Conservation (phyloP, 306 rosid species). For the Cucurbita argyrosperma region DNA sequence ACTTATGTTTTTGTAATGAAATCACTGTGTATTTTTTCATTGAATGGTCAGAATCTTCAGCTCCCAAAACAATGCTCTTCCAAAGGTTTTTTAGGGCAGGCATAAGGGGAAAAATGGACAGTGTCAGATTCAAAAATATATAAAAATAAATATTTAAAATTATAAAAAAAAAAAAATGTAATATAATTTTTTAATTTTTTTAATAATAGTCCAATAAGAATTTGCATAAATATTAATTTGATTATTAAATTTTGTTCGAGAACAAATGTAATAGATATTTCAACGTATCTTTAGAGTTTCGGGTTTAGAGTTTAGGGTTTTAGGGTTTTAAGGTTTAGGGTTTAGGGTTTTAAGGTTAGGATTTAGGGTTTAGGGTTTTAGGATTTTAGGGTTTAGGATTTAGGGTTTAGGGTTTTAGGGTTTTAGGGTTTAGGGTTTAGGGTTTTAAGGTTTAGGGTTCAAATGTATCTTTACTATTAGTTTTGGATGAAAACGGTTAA, state of each 20-base stretch:
- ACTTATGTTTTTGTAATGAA: not conserved
- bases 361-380: too few species aligned
- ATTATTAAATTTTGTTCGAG: not conserved
- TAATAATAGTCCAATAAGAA: not conserved
- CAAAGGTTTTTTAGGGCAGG: constrained; percentile 5
- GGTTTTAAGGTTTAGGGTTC: too few species aligned
- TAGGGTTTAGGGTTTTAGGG: too few species aligned
- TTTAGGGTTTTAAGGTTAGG: too few species aligned
- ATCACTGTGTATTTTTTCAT: constrained; percentile 3
- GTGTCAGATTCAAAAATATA: not conserved
- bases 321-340: too few species aligned
- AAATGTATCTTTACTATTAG: too few species aligned
- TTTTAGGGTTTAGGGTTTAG: too few species aligned
- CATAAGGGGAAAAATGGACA: not conserved
- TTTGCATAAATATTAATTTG: not conserved
- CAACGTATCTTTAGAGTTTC: too few species aligned
- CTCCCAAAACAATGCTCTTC: constrained; percentile 7
- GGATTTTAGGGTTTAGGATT: too few species aligned
- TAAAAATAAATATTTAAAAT: not conserved
- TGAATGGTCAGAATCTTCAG: constrained; percentile 8
- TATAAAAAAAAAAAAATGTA: not conserved
- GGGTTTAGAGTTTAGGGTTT: too few species aligned
- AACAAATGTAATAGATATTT: too few species aligned
- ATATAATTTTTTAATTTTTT: not conserved
- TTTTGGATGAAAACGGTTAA: too few species aligned